Base-by-base conservation (phyloP, 805 yeast genomes). In the Myxozyma geophila region DNA sequence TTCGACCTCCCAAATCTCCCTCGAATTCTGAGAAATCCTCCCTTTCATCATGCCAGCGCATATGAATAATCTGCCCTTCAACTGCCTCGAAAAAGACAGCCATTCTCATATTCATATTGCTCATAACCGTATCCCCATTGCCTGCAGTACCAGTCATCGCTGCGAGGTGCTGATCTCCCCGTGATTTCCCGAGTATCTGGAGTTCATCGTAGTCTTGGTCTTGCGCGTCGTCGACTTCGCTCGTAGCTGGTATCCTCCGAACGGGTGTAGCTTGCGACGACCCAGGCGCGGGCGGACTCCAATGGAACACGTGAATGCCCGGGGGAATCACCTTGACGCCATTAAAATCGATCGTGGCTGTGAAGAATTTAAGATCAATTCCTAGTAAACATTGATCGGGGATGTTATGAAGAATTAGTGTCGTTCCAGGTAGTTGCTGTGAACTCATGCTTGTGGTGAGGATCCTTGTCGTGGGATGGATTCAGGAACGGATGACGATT, bases 291-390 rank as follows among this genome's bases (percentile, higher is more conserved):
- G 67, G 62, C 47, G 73, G 73, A 0, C 84, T 81, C 74, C 82
- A 80, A 72, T 87, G 90, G 12, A 86, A 67, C 1, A 85, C 73
- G 72, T 87, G 90, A 0, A 79, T 53, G 0, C 90, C 90, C 2
- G 72, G 62, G 0, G 83, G 79, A 3, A 87, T 75, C 17, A 74
- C 72, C 66, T 84, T 85, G 66, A 87, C 78, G 0, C 90, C 90
- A 61, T 73, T 76, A 28, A 83, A 74, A 1, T 74, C 60, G 9
- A 72, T 63, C 33, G 77, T 79, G 8, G 81, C 70, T 41, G 75
- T 76, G 75, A 84, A 82, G 70, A 81, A 83, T 63, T 78, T 81
- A 21, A 80, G 71, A 64, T 84, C 87, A 33, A 84, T 78, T 0
- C 87, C 87, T 0, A 77, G 71, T 0, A 76, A 64, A 74, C 78